These are phyloP conservation scores for Naganishia friedmannii DNA, from an alignment of 768 basidiomycete species.

Conservation along the genomic window DNA sequence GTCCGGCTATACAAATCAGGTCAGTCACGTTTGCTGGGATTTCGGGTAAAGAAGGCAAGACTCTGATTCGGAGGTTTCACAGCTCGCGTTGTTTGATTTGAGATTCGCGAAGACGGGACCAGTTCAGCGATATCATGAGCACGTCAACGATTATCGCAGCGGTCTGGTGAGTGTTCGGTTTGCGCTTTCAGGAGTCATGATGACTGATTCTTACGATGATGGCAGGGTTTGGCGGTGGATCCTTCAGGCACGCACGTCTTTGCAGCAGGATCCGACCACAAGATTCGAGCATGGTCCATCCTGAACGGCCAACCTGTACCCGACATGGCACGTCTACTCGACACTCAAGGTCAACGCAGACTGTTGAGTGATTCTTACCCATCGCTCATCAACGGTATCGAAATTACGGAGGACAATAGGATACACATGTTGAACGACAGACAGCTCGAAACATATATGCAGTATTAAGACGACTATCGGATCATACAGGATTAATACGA, in stretches of 20 bases:
- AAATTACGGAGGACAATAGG: slow-evolving; percentile 6
- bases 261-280: slow-evolving; percentile 20
- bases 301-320: slow-evolving; percentile 4
- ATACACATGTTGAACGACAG: slow-evolving; percentile 18
- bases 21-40: background rate
- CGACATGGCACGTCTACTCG: background rate
- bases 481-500: background rate
- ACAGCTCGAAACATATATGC: slow-evolving; percentile 18
- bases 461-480: background rate
- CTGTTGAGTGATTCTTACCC: background rate
- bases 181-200: background rate
- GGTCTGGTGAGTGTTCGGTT: slow-evolving; percentile 6
- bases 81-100: slow-evolving; percentile 29
- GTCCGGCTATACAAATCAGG: slow-evolving; percentile 20
- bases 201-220: too few species aligned
- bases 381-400: slow-evolving; percentile 3
- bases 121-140: slow-evolving; percentile 16
- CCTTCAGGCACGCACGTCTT: slow-evolving; percentile 14
- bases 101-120: slow-evolving; percentile 17
- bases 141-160: slow-evolving; percentile 28
- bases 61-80: background rate
- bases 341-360: background rate
- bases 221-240: slow-evolving; percentile 10
- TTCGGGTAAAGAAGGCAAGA: too few species aligned
- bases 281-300: slow-evolving; percentile 14